Conservation (phyloP, 108 stramenopile species). For the Asterionellopsis glacialis region DNA sequence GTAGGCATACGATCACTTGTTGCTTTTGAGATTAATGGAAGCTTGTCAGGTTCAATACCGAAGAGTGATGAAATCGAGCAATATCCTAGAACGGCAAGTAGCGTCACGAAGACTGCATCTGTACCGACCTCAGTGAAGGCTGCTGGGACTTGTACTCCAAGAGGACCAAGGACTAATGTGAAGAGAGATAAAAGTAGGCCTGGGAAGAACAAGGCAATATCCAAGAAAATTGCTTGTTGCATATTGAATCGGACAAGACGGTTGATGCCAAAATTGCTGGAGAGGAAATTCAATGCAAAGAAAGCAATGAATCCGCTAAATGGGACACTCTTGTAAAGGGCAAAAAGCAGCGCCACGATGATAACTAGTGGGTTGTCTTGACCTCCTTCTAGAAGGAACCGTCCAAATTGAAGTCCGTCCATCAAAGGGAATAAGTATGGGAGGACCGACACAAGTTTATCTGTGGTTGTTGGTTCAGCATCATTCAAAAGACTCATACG, state of each 20-base stretch:
- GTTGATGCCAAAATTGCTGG: slow-evolving; percentile 72
- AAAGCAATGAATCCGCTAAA: slow-evolving; percentile 80
- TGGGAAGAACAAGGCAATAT: slow-evolving; percentile 88
- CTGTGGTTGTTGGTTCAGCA: slow-evolving; percentile 51
- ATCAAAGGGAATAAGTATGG: slow-evolving; percentile 83
- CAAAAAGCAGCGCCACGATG: slow-evolving; percentile 51
- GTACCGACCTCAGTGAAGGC: slow-evolving; percentile 39
- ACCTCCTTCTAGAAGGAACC: slow-evolving; percentile 61
- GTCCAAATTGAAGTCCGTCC: slow-evolving; percentile 81
- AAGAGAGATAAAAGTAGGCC: slow-evolving; percentile 52
- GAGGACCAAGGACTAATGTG: slow-evolving; percentile 21
- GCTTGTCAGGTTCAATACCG: slow-evolving; percentile 62
- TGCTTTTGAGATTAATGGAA: slow-evolving; percentile 70
- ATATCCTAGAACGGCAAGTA: slow-evolving; percentile 58
- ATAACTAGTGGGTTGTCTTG: slow-evolving; percentile 63
- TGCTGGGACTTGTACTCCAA: slow-evolving; percentile 29
- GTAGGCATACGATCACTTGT: slow-evolving; percentile 76
- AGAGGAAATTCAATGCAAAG: slow-evolving; percentile 61
- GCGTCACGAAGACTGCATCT: slow-evolving; percentile 66
- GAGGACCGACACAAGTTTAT: slow-evolving; percentile 60
- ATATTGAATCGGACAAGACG: slow-evolving; percentile 80
- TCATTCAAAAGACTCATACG: slow-evolving; percentile 71
- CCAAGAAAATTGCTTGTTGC: slow-evolving; percentile 89
- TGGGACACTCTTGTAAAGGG: slow-evolving; percentile 64
- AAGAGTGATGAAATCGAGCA: slow-evolving; percentile 57